Evolutionary conservation across 192 early-diverging fungal species (phyloP), one percentile per base, ranked within the genome.

Genomic region (Coemansia sp.): DNA sequence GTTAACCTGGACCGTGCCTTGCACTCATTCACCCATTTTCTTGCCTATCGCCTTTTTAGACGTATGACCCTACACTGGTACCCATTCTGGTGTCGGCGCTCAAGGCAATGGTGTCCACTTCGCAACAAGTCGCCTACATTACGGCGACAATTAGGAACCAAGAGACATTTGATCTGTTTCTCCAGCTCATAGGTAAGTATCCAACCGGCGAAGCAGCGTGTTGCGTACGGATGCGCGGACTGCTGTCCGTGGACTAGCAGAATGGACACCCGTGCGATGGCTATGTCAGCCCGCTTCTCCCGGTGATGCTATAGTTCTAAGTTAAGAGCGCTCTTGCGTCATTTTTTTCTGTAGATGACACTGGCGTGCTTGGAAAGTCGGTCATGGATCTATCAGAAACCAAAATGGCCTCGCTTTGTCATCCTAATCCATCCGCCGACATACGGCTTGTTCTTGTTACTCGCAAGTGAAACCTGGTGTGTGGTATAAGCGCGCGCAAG

Each of bases 61-160:
- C 60, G 6, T 71, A 78, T 29, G 75, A 78, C 39, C 75, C 75
- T 9, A 61, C 57, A 2, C 64, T 72, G 43, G 53, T 78, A 31
- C 64, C 75, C 5, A 8, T 51, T 11, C 52, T 78, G 36, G 69
- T 68, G 3, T 19, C 11, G 4, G 75, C 69, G 21, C 60, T 78
- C 51, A 54, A 71, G 38, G 53, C 52, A 19, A 60, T 72, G 32
- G 40, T 78, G 4, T 49, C 55, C 3, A 55, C 64, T 0, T 57
- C 68, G 40, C 60, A 72, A 39, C 68, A 78, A 23, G 64, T 68
- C 15, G 75, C 65, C 15, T 78, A 68, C 32, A 67, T 78, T 27
- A 67, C 65, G 0, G 49, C 60, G 36, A 52, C 65, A 9, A 45
- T 72, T 34, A 65, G 69, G 32, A 56, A 66, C 30, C 56, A 53